Percentiles rank a stretch among this genome's conserved stretches.
Conservation (phyloP, 2,329 filamentous ascomycete genomes). For the Colletotrichum endophyticum region DNA sequence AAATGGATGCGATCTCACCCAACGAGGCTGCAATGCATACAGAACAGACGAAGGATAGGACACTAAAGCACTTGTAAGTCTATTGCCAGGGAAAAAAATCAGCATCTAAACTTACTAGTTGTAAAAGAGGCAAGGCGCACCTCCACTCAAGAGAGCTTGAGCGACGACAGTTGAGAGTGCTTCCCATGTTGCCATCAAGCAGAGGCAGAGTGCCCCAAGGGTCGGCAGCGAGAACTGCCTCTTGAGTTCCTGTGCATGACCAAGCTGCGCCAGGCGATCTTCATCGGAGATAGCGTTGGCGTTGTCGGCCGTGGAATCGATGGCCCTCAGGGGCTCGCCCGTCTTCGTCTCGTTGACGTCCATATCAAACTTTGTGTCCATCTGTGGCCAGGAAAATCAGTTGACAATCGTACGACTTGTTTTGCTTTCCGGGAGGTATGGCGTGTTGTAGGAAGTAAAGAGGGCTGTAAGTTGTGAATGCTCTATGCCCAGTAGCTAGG, state of each 20-base stretch:
- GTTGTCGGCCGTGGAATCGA: neutral
- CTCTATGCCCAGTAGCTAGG: neutral
- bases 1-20: conserved; percentile 43
- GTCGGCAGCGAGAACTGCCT: conserved; percentile 45
- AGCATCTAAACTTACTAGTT: conserved; percentile 37
- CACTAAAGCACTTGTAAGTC: conserved; percentile 27
- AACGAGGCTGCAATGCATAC: conserved; percentile 42
- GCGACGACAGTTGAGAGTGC: conserved; percentile 50
- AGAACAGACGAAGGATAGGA: conserved; percentile 45
- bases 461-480: neutral
- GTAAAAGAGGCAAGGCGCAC: conserved; percentile 50
- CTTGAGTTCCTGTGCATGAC: conserved; percentile 33
- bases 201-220: conserved; percentile 47
- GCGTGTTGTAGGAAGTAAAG: neutral
- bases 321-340: neutral
- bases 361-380: neutral
- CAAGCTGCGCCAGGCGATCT: conserved; percentile 29
- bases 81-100: rapidly evolving
- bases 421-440: neutral
- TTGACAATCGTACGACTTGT: neutral
- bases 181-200: conserved; percentile 58
- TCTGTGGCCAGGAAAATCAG: neutral
- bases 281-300: conserved; percentile 13
- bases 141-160: conserved; percentile 46
- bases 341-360: neutral